Percentiles rank a stretch among this genome's conserved stretches.
Conservation (phyloP, 2,329 filamentous ascomycete species). For the Trichophyton rubrum region DNA sequence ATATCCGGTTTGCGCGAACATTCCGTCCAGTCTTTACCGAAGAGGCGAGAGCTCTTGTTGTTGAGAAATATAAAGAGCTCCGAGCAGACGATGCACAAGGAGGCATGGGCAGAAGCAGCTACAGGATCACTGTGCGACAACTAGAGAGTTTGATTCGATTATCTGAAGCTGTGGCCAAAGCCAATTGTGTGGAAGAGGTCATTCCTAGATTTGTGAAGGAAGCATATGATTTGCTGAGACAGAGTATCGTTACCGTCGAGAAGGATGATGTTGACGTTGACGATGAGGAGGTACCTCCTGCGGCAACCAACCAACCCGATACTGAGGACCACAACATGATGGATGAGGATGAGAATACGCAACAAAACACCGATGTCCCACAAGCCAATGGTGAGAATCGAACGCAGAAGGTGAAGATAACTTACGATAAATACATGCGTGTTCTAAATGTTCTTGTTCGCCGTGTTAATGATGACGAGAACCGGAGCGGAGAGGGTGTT, state of each 20-base stretch:
- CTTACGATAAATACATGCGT: conserved; percentile 84
- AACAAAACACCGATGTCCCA: conserved; percentile 38
- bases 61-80: conserved; percentile 90
- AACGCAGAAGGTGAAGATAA: conserved; percentile 66
- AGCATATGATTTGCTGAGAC: conserved; percentile 77
- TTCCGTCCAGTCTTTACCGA: conserved; percentile 88
- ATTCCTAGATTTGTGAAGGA: conserved; percentile 75
- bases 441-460: conserved; percentile 80
- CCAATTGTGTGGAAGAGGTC: conserved; percentile 89
- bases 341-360: conserved; percentile 40
- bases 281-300: conserved; percentile 53
- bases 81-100: conserved; percentile 87
- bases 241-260: conserved; percentile 95
- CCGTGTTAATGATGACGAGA: conserved; percentile 72
- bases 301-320: conserved; percentile 14
- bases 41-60: conserved; percentile 72
- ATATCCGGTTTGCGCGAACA: conserved; percentile 89
- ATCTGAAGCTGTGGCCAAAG: conserved; percentile 95
- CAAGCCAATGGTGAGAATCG: conserved; percentile 26
- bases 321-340: conserved; percentile 28
- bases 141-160: conserved; percentile 91
- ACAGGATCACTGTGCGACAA: conserved; percentile 93
- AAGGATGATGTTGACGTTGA: conserved; percentile 95
- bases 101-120: conserved; percentile 85
- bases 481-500: conserved; percentile 63